These are phyloP conservation scores for Saprolegnia parasitica DNA, from an alignment of 352 stramenopile species.

Conservation along the genomic window DNA sequence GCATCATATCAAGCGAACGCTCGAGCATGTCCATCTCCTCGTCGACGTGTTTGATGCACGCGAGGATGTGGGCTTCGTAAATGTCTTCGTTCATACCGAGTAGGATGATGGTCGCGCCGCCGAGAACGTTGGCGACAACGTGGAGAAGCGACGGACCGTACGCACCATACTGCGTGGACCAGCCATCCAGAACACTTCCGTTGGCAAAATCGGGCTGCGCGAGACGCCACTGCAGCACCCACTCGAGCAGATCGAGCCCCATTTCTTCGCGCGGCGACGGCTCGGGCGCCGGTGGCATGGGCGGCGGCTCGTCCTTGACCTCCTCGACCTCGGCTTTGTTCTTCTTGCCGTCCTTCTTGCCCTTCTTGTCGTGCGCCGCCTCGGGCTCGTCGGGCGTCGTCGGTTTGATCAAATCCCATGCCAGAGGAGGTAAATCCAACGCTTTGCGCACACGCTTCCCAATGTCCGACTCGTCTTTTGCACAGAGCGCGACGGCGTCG, in stretches of 20 bases:
- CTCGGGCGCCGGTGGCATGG: not conserved
- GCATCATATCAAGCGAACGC: not conserved
- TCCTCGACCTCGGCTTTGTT: conserved; percentile 19
- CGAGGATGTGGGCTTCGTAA: conserved; percentile 38
- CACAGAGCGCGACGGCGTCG: conserved; percentile 49
- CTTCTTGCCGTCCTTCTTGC: conserved; percentile 31
- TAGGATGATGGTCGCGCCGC: conserved; percentile 46
- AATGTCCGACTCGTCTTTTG: conserved; percentile 37
- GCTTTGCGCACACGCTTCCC: conserved; percentile 38
- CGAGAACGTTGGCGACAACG: conserved; percentile 41
- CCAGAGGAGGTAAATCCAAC: conserved; percentile 28
- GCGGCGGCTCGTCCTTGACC: conserved; percentile 24
- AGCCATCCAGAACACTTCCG: conserved; percentile 71
- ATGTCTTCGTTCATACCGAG: conserved; percentile 64
- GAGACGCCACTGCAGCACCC: conserved; percentile 59
- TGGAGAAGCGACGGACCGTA: conserved; percentile 37
- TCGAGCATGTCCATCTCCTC: conserved; percentile 12
- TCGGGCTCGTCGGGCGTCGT: not conserved
- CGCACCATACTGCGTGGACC: conserved; percentile 52
- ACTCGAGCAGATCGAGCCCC: conserved; percentile 31
- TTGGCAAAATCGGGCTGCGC: conserved; percentile 50
- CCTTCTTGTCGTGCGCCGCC: conserved; percentile 22
- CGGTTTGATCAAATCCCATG: conserved; percentile 22
- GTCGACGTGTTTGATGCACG: conserved; percentile 15
- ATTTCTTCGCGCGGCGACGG: conserved; percentile 23